Evolutionary conservation across 352 stramenopile species (phyloP), one percentile per base, ranked within the genome.

Genomic region (Globisporangium emineosum): DNA sequence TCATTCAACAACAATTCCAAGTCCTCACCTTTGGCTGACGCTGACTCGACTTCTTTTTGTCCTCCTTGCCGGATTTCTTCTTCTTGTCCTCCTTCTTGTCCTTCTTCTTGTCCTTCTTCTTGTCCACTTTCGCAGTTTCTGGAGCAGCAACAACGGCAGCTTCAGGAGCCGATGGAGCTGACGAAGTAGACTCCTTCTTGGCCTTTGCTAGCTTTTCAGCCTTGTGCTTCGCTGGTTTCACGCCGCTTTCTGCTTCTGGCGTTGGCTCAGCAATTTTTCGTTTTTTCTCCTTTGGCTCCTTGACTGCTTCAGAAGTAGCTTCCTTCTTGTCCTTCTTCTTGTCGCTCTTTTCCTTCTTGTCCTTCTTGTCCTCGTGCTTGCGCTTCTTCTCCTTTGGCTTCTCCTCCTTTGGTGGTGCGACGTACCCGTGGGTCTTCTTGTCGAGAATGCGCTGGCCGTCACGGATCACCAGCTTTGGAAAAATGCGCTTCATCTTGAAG

Each of bases 401-500:
- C 35, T 89, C 80, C 52, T 87, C 80, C 60, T 93, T 91, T 0
- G 78, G 70, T 23, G 85, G 83, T 0, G 83, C 86, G 30, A 92
- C 78, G 57, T 93, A 94, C 2, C 87, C 85, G 64, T 95, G 83
- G 25, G 87, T 86, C 54, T 87, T 86, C 67, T 95, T 95, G 50
- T 89, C 76, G n/a, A 91, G 62, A 32, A 95, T 73, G 8, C 87
- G 87, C 58, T 81, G 67, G 15, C 83, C 87, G 64, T 95, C 87
- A 12, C 87, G 85, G 33, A 95, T 80, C 56, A 94, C 80, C 21
- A 95, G 70, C 60, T 80, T 84, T 23, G 83, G 82, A 43, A 95
- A 95, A 53, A 95, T 37, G 0, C 84, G 81, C 72, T 94, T 95
- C 73, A 95, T 94, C 74, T 91, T 91, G 68, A 91, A 93, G 63